Evolutionary conservation across 345 rosid species (phyloP).

Genomic region (Murraya koenigii): DNA sequence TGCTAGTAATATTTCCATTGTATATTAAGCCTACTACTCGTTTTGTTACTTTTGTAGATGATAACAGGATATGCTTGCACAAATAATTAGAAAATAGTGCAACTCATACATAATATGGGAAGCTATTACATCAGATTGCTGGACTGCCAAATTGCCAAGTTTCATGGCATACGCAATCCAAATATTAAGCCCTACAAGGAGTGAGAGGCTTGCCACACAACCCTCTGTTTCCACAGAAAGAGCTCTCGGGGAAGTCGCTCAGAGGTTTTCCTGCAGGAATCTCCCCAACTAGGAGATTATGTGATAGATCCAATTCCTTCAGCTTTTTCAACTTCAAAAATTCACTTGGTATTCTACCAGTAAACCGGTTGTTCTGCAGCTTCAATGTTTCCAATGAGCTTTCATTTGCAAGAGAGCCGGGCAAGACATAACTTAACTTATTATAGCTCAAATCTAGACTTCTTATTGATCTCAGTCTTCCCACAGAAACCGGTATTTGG

Average conservation of each 20-base stretch:
- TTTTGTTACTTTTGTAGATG: too few relatives aligned
- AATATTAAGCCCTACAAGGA: conserved; percentile 31
- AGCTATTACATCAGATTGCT: conserved; percentile 2
- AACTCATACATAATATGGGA: neutral
- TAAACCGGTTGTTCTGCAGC: conserved; percentile 46
- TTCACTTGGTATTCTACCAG: conserved; percentile 38
- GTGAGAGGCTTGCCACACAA: conserved; percentile 58
- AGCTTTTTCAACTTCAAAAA: conserved; percentile 45
- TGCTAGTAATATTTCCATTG: neutral
- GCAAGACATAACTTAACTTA: conserved; percentile 33
- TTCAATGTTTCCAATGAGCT: conserved; percentile 41
- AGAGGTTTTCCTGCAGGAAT: conserved; percentile 51
- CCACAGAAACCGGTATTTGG: conserved; percentile 25
- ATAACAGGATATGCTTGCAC: neutral
- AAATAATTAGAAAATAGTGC: neutral
- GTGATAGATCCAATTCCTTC: conserved; percentile 44
- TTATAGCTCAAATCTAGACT: conserved; percentile 47
- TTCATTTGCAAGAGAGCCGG: conserved; percentile 32
- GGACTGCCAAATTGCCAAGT: neutral
- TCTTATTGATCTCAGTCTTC: conserved; percentile 23
- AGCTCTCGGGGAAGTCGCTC: conserved; percentile 41
- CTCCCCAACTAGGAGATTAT: conserved; percentile 50
- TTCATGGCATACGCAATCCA: neutral
- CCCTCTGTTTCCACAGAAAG: conserved; percentile 48
- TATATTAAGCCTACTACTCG: neutral